A percentile compares a stretch with the other conserved stretches of the same genome.
These are phyloP conservation scores for Aureobasidium leucospermi DNA, from an alignment of 2,329 filamentous ascomycete species.

Conservation along the genomic window DNA sequence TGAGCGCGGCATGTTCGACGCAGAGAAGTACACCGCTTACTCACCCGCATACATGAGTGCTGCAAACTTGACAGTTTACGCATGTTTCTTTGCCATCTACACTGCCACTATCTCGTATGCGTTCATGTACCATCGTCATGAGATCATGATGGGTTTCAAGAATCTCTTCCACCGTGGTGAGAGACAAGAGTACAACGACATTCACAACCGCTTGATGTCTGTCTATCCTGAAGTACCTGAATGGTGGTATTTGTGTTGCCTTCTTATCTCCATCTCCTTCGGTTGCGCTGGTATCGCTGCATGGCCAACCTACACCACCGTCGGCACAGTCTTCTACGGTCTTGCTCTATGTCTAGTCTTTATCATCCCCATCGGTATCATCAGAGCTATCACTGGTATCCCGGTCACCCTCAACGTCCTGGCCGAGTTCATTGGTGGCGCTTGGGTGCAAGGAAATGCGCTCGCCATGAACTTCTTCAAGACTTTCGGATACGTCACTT, in stretches of 20 bases:
- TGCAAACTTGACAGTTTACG: not conserved
- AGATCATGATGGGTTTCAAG: conserved; percentile 8
- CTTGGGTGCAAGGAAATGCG: not conserved
- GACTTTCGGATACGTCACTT: conserved; percentile 4
- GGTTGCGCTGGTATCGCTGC: conserved; percentile 5
- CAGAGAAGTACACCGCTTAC: not conserved
- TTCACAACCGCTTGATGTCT: conserved; percentile 5
- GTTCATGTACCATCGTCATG: conserved; percentile 6
- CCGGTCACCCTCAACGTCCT: conserved; percentile 1
- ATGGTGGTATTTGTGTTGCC: not conserved
- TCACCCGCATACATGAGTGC: not conserved
- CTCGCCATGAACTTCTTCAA: conserved; percentile 12
- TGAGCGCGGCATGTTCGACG: not conserved
- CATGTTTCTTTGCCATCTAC: conserved; percentile 4
- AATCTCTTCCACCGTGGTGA: not conserved
- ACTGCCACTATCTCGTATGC: not conserved
- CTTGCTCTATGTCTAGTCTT: conserved; percentile 4
- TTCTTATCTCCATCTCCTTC: not conserved
- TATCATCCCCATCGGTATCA: not conserved
- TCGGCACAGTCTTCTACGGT: conserved; percentile 6
- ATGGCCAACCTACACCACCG: conserved; percentile 7
- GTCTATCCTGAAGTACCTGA: conserved; percentile 8
- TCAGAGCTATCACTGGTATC: conserved; percentile 4
- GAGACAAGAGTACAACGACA: not conserved
- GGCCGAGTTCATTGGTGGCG: conserved; percentile 5